A percentile compares a stretch with the other conserved stretches of the same genome.
Conservation (phyloP, 495 filamentous ascomycete genomes). For the Trichocladium uniseriatum region DNA sequence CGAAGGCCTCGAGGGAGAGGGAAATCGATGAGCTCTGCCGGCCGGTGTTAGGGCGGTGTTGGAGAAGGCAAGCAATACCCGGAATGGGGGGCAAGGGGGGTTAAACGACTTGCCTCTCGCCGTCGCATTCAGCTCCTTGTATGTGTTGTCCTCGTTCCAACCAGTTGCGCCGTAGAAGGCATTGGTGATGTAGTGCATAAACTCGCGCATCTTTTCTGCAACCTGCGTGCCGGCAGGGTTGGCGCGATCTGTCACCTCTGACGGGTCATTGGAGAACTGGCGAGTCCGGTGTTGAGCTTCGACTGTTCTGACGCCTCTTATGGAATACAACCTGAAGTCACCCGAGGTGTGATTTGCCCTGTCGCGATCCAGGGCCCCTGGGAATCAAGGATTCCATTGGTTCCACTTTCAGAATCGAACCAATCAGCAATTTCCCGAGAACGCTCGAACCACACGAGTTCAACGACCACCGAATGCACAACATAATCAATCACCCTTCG, state of each 20-base stretch:
- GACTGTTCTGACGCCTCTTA: neutral
- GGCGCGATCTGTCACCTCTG: constrained; percentile 13
- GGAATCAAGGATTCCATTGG: too few species aligned
- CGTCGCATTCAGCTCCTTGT: constrained; percentile 78
- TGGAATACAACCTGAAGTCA: too few species aligned
- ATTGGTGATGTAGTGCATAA: constrained; percentile 96
- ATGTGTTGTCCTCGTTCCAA: constrained; percentile 92
- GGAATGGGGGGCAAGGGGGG: too few species aligned
- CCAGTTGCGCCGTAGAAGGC: constrained; percentile 78
- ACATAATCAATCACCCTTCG: too few species aligned
- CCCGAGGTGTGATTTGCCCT: too few species aligned
- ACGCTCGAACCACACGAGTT: too few species aligned
- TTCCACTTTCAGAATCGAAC: too few species aligned
- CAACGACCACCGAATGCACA: too few species aligned
- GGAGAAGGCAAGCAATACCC: neutral
- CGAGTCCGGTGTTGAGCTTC: neutral
- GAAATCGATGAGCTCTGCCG: constrained; percentile 71
- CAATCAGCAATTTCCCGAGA: too few species aligned
- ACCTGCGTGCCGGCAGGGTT: constrained; percentile 11
- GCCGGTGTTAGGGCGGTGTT: neutral
- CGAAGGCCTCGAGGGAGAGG: constrained; percentile 68
- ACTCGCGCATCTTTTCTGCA: constrained; percentile 65
- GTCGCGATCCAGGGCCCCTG: too few species aligned
- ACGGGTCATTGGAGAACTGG: constrained; percentile 13
- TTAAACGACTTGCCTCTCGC: constrained; percentile 52